Base-by-base conservation (phyloP, 768 basidiomycete genomes). In the Phanerochaete sordida region DNA sequence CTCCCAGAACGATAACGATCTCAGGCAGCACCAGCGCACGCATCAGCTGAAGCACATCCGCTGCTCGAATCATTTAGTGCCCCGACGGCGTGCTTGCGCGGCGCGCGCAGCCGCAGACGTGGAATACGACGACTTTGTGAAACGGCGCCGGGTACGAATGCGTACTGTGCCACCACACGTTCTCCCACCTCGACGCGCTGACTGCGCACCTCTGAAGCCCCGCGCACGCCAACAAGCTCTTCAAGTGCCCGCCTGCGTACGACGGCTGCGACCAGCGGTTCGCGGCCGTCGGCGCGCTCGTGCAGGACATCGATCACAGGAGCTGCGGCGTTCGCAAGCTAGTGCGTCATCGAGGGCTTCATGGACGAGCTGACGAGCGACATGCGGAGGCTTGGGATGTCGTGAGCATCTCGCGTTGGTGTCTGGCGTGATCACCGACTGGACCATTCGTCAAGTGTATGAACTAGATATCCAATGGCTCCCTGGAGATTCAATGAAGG, bases 151-250 rank as follows among this genome's bases (percentile, higher is more conserved):
- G 62, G 6, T 90, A 77, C 68, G 86, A 90, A 70, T 90, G 88
- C 70, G 82, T 82, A 66, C 70, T 90, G 26, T 90, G 88, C 69
- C 78, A 83, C 67, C 58, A 55, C 23, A 63, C 51, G 15, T 85
- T 79, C 65, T 30, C 64, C 53, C 65, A 73, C 0, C 77, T 88
- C 13, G 13, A 19, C 0, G 73, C 70, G 7, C 76, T 90, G 55
- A 87, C 90, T 64, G 75, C 79, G 62, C 90, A 90, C 65, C 76
- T 90, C 45, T 75, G 77, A 50, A 88, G 88, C 70, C 84, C 88
- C 1, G 73, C 66, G 2, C 88, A 89, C 66, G 70, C 78, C 62
- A 75, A 79, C 1, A 77, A 74, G 67, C 74, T 79, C 2, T 88
- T 85, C 65, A 77, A n/a, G 2, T 90, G 88, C 72, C 84, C 84